Evolutionary conservation across 108 stramenopile species (phyloP), one percentile per base, ranked within the genome.

Genomic region (Conticribra guillardii): DNA sequence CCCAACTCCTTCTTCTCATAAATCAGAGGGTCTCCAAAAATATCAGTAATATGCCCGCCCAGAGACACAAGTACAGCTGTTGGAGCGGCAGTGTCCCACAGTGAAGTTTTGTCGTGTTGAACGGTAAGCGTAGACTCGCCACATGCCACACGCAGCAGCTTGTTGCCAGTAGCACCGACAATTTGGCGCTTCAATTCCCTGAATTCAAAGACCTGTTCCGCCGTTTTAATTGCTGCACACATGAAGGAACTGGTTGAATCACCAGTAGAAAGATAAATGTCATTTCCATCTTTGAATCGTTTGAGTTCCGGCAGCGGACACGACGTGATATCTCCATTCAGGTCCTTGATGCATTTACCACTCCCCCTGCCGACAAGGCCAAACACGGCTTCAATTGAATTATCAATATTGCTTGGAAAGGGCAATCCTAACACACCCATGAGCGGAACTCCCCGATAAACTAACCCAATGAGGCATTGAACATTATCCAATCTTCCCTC

Each of bases 41-140:
- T 45, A 45, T 89, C 87, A 0, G 90, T 92, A 15, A 92, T 70
- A 32, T 64, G 82, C 1, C 87, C 90, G 18, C 88, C 87, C 24
- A 69, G 48, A 28, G 81, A 78, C 3, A 56, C 28, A 0, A 92
- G 75, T 18, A 92, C 32, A 15, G 90, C 81, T 24, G 85, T 78
- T 3, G 90, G 74, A 0, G 87, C 82, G 50, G 84, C 85, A 1
- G 82, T 83, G 66, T 89, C 90, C 87, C 90, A 91, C 18, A 83
- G 57, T 22, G 68, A 71, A 0, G 84, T 85, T 52, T 84, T 83
- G 30, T 60, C 64, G 54, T 90, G 84, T n/a, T 84, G 54, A 15
- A 90, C 32, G 9, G 87, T 76, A 27, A 90, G 56, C 2, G 73
- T 78, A 23, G 71, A n/a, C n/a, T n/a, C 71, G 1, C 82, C 69